Conservation (phyloP, 306 rosid species). For the Myrica gale region DNA sequence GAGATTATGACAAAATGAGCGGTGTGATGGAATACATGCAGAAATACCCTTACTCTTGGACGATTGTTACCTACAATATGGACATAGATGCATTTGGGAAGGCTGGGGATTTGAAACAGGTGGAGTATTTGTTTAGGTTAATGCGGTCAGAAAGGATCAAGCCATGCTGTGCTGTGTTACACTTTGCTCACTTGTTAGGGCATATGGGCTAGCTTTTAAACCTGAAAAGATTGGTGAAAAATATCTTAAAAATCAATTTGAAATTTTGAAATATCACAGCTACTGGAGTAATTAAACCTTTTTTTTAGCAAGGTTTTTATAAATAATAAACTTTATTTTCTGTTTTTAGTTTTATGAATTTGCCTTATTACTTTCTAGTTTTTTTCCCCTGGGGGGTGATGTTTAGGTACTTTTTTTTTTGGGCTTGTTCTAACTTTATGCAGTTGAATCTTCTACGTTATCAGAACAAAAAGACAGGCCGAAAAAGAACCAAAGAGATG, state of each 20-base stretch:
- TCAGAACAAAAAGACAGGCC: no score
- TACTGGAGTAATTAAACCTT: no score
- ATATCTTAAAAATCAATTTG: no score
- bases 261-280: no score
- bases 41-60: constrained; percentile 89
- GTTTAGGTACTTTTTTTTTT: no score
- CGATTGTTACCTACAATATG: constrained; percentile 77
- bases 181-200: constrained; percentile 80
- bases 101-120: constrained; percentile 86
- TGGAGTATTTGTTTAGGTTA: constrained; percentile 85
- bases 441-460: no score
- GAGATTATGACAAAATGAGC: constrained; percentile 67
- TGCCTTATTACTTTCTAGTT: no score
- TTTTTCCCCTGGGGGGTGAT: no score
- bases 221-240: constrained; percentile 66
- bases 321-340: no score
- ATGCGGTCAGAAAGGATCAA: constrained; percentile 90
- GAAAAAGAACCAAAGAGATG: not conserved
- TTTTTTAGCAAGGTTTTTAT: no score
- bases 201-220: constrained; percentile 71
- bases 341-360: no score
- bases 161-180: constrained; percentile 94
- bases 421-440: no score
- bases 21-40: constrained; percentile 97
- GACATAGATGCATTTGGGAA: constrained; percentile 91